Evolutionary conservation across 352 stramenopile species (phyloP).

Genomic region (Peronospora belbahrii): DNA sequence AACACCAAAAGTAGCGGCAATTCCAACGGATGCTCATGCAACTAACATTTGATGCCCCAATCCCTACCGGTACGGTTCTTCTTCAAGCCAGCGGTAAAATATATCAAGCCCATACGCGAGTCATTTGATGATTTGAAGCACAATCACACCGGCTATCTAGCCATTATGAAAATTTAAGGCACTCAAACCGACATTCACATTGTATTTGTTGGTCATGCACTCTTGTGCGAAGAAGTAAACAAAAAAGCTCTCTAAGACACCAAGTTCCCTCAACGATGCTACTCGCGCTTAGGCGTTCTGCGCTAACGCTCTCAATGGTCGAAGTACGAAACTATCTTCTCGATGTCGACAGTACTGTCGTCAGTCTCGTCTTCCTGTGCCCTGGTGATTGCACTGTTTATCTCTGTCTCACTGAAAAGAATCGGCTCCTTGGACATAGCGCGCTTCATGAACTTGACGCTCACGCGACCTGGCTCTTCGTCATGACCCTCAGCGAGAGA

Average conservation of each 20-base stretch:
- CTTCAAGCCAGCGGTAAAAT: conserved; percentile 4
- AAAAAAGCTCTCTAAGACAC: neutral
- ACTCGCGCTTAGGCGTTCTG: neutral
- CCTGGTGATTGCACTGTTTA: conserved; percentile 42
- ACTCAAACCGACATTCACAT: conserved; percentile 10
- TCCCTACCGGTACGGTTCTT: neutral
- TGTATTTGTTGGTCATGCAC: conserved; percentile 16
- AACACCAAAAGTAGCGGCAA: conserved; percentile 30
- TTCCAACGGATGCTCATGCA: conserved; percentile 33
- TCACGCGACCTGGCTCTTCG: conserved; percentile 45
- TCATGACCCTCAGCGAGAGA: conserved; percentile 52
- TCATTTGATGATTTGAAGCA: conserved; percentile 8
- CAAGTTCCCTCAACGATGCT: neutral
- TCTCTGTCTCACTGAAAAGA: conserved; percentile 72
- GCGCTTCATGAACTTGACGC: conserved; percentile 47
- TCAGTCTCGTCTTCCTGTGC: conserved; percentile 34
- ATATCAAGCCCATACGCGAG: conserved; percentile 1
- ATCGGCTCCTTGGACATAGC: conserved; percentile 69
- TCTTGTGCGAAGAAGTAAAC: neutral
- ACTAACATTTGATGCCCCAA: conserved; percentile 13
- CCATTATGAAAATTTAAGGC: conserved; percentile 9
- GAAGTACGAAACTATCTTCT: conserved; percentile 63
- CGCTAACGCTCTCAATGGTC: conserved; percentile 26
- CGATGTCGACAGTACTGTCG: conserved; percentile 35
- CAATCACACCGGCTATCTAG: conserved; percentile 6